Evolutionary conservation across 2,329 filamentous ascomycete genomes (phyloP), one percentile per base, ranked within the genome.

Genomic region (Fusarium hainanense): DNA sequence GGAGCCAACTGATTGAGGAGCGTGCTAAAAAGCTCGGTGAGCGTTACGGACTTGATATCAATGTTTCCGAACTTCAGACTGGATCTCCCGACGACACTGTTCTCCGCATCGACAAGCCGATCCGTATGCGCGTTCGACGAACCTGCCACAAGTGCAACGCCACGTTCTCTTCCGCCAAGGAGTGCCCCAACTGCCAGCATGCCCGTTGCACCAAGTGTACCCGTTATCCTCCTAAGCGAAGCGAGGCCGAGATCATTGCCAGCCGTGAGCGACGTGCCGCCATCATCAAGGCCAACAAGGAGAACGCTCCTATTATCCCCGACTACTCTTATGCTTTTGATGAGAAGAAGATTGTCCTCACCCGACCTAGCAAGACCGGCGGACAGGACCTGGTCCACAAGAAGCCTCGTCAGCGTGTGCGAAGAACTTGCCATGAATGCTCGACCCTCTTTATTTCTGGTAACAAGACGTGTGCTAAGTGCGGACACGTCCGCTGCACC

Each of bases 101-200:
- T 30, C 81, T 88, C 25, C 89, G 91, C 44, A 86, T 92, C 57
- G 89, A 93, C 78, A 93, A 92, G 82, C 87, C 91, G 14, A 92
- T 93, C 70, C 89, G 91, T 62, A 92, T 94, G 87, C 89, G 92
- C 56, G 88, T 94, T 55, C 91, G 92, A 78, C 88, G 90, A 71
- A 90, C 87, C 68, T 98, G 94, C 80, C 94, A 97, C 80, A 86
- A 88, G 71, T 98, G 94, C 82, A 87, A 90, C 62, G 88, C 90
- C 16, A 87, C 87, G 25, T 97, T 95, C 78, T 90, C 91, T 58
- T 80, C 87, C 21, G 88, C 90, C 74, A 93, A 91, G 81, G 85
- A 91, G 63, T 97, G 94, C 80, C 80, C 85, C 69, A 88, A 88
- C 71, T 98, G 94, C 82, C 86, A 92, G 72, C 94, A 98, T 81